Evolutionary conservation across 1,139 yeast genomes (phyloP), one percentile per base, ranked within the genome.

Genomic region (Arxiozyma bovina): DNA sequence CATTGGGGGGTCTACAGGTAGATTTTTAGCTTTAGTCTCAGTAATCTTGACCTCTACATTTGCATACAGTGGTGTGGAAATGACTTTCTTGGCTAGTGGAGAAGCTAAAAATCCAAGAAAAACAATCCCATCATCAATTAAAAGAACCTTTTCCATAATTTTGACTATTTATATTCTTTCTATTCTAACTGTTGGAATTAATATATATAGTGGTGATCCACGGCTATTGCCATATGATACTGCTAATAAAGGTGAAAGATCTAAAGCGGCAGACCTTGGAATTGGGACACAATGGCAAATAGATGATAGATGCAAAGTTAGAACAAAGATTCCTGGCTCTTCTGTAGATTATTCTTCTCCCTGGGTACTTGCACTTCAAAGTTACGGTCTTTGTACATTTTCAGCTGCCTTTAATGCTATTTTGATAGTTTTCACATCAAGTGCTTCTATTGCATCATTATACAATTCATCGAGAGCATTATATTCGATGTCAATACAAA

Each of bases 61-160:
- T 65, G 84, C 94, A 0, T 87, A 82, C 63, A 81, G 85, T 58
- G 96, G 96, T 1, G 83, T 90, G 0, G 95, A 87, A 63, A 81
- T 85, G 62, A 90, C 87, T 27, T 84, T 87, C 61, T 80, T 87
- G 55, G 90, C 94, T 1, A 91, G 93, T n/a, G 89, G 93, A 61
- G 96, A 89, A 68, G 88, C 93, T 4, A 75, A 83, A 55, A 84
- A 87, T 62, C 96, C 96, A 0, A 76, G 96, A 56, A 79, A 78
- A 55, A 81, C 93, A 0, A 75, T 87, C 42, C 94, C 95, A 1
- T 78, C 83, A 12, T 94, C 96, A 0, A 85, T 93, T 4, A 81
- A 76, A 60, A 75, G 84, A 59, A 87, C 87, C 7, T 85, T 85
- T 60, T 81, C 84, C 79, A 76, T 93, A 61, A 79, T 88, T 45